phyloP scores from a whole-genome alignment of 2,329 filamentous ascomycete genomes.

The Nigrospora sphaerica region DNA sequence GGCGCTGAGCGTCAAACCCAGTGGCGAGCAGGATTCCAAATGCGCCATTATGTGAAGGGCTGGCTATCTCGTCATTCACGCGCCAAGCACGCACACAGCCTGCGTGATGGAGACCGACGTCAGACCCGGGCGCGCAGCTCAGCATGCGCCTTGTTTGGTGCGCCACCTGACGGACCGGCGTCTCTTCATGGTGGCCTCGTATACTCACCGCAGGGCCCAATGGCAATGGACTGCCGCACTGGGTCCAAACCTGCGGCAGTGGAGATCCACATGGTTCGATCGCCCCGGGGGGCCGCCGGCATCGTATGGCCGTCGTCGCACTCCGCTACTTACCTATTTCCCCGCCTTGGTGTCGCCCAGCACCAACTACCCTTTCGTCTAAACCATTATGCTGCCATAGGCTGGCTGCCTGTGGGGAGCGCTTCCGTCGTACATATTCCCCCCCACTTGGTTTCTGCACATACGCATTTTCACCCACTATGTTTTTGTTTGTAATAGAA shows the following conservation, averaged over 20 bases:
- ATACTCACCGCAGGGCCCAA: neutral
- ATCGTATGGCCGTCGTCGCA: neutral
- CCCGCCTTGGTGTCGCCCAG: neutral
- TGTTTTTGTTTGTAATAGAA: neutral
- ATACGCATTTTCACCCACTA: constrained; percentile 2
- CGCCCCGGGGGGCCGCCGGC: neutral
- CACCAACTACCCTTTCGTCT: neutral
- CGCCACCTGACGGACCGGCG: too few relatives aligned
- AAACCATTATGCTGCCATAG: neutral
- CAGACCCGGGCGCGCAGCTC: neutral
- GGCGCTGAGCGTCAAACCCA: constrained; percentile 67
- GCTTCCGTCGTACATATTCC: neutral
- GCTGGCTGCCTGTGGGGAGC: neutral
- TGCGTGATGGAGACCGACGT: neutral
- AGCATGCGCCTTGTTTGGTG: neutral
- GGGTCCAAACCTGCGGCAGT: neutral
- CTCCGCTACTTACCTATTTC: neutral
- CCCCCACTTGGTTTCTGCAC: constrained; percentile 1
- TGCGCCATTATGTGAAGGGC: constrained; percentile 49
- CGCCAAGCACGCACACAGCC: neutral
- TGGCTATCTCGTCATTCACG: neutral
- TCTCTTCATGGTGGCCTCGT: too few relatives aligned
- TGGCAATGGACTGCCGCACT: neutral
- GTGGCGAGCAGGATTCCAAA: constrained; percentile 50
- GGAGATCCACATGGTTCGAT: neutral